phyloP scores from a whole-genome alignment of 1,139 yeast species.

The Sporopachydermia cereana region DNA sequence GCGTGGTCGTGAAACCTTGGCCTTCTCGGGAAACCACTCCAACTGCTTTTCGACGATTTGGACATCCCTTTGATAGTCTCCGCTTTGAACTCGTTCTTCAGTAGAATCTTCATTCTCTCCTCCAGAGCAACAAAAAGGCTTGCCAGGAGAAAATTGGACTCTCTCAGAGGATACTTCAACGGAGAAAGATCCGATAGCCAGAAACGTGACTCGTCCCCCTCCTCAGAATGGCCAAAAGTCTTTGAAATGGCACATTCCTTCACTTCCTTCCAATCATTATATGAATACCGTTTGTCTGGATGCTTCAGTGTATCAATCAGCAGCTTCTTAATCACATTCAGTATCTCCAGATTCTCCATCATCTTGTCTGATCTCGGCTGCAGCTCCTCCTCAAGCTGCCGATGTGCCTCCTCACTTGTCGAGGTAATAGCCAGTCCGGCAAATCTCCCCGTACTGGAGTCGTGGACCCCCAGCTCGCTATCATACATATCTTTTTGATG shows the following conservation, averaged over 20 bases:
- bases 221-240: constrained; percentile 19
- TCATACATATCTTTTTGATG: constrained; percentile 9
- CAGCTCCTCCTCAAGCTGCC: constrained; percentile 9
- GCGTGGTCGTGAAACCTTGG: no score
- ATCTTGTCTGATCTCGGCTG: constrained; percentile 6
- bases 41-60: no score
- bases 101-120: background rate
- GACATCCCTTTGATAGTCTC: no score
- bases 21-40: no score
- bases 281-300: constrained; percentile 25
- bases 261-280: constrained; percentile 36
- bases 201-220: constrained; percentile 14
- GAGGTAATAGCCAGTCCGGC: background rate
- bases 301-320: constrained; percentile 23
- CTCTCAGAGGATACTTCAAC: constrained; percentile 50
- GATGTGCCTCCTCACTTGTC: background rate
- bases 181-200: constrained; percentile 62
- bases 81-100: no score
- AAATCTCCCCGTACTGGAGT: constrained; percentile 7
- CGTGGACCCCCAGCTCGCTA: constrained; percentile 8
- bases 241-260: constrained; percentile 20
- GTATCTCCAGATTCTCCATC: constrained; percentile 15
- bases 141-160: constrained; percentile 48
- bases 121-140: background rate
- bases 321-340: constrained; percentile 19